These are phyloP conservation scores for Colletotrichum truncatum DNA, from an alignment of 2,329 filamentous ascomycete species.

Conservation along the genomic window DNA sequence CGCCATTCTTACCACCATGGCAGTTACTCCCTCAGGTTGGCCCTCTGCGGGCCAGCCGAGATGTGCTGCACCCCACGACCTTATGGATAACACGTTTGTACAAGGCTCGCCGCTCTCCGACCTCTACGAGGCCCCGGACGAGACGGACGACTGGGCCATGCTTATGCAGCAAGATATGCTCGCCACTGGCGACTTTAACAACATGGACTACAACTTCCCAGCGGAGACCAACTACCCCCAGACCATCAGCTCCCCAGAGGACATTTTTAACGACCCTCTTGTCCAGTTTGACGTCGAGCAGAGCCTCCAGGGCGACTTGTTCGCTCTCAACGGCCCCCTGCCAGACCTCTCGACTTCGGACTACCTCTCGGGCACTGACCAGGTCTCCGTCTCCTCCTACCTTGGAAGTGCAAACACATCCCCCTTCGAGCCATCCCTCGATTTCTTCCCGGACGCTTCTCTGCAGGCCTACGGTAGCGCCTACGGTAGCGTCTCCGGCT, in stretches of 20 bases:
- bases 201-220: neutral
- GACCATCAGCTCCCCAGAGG: neutral
- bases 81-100: slow-evolving; percentile 16
- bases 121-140: slow-evolving; percentile 16
- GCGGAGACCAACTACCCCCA: neutral
- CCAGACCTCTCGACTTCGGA: slow-evolving; percentile 19
- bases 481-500: neutral
- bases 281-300: slow-evolving; percentile 18
- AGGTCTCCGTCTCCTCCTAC: slow-evolving; percentile 20
- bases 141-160: slow-evolving; percentile 19
- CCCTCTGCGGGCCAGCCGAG: slow-evolving; percentile 12
- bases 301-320: slow-evolving; percentile 8
- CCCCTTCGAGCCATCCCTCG: slow-evolving; percentile 19
- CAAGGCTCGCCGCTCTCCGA: slow-evolving; percentile 23
- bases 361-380: slow-evolving; percentile 22
- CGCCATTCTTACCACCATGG: slow-evolving; percentile 12
- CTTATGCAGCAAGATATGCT: slow-evolving; percentile 24
- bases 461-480: neutral
- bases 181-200: slow-evolving; percentile 13
- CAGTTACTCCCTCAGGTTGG: slow-evolving; percentile 19
- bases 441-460: slow-evolving; percentile 15
- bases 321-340: slow-evolving; percentile 21
- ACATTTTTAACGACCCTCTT: slow-evolving; percentile 19
- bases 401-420: slow-evolving; percentile 25
- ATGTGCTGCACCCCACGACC: slow-evolving; percentile 23